These are phyloP conservation scores for Lophiostoma macrostomum DNA, from an alignment of 495 filamentous ascomycete species.

Conservation along the genomic window DNA sequence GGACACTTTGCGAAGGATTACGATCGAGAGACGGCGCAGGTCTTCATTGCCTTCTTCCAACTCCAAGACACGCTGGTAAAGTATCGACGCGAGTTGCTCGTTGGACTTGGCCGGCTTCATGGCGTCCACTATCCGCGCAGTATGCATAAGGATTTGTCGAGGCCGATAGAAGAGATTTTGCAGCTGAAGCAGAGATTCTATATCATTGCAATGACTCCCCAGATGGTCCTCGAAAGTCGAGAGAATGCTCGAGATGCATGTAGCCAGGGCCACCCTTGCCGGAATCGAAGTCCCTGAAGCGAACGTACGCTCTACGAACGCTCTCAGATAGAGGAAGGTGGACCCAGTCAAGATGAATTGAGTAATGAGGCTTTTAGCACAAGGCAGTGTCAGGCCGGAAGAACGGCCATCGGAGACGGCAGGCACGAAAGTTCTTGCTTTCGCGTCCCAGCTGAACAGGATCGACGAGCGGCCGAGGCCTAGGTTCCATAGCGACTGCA, in stretches of 20 bases:
- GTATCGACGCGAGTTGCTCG: constrained; percentile 63
- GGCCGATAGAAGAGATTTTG: constrained; percentile 63
- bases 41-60: constrained; percentile 61
- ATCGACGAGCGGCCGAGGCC: constrained; percentile 78
- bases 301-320: constrained; percentile 50
- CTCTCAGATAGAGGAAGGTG: constrained; percentile 50
- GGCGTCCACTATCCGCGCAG: constrained; percentile 58
- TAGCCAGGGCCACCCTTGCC: constrained; percentile 59
- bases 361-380: constrained; percentile 56
- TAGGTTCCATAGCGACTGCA: constrained; percentile 64
- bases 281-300: constrained; percentile 44
- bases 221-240: constrained; percentile 56
- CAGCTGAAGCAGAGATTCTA: constrained; percentile 64
- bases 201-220: constrained; percentile 41
- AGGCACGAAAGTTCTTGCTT: constrained; percentile 56
- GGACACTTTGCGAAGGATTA: constrained; percentile 63
- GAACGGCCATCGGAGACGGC: constrained; percentile 55
- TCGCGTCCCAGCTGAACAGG: constrained; percentile 67
- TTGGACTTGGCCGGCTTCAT: constrained; percentile 57
- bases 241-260: constrained; percentile 55
- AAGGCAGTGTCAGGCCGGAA: constrained; percentile 63
- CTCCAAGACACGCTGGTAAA: constrained; percentile 62
- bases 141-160: constrained; percentile 58
- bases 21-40: constrained; percentile 58
- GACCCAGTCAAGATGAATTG: constrained; percentile 61